A percentile compares a stretch with the other conserved stretches of the same genome.
Evolutionary conservation across 2,329 filamentous ascomycete species (phyloP).

Genomic region (Volutella citrinella): DNA sequence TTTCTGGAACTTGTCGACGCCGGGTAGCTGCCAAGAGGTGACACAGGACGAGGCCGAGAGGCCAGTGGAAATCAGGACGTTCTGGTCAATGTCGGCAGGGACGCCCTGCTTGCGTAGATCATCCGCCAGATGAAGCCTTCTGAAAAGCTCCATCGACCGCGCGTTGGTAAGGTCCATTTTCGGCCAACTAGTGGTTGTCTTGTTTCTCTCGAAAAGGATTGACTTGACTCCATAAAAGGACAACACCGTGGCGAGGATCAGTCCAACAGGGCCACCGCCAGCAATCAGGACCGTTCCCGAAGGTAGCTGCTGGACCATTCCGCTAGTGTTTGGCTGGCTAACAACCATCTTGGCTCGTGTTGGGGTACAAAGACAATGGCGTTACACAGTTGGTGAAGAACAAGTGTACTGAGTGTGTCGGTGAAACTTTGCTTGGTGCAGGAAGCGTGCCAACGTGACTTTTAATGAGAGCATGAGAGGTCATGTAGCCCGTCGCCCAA

Average conservation of each 20-base stretch:
- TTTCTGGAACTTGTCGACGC: background rate
- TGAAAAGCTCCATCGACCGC: background rate
- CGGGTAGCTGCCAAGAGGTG: slow-evolving; percentile 1
- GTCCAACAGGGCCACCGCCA: background rate
- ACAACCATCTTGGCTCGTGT: no score
- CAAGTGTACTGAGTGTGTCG: no score
- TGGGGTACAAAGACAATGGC: no score
- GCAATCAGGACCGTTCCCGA: background rate
- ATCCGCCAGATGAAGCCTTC: background rate
- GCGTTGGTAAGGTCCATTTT: background rate
- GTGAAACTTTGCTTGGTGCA: no score
- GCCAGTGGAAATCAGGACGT: no score
- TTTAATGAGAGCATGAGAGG: no score
- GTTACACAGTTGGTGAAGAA: no score
- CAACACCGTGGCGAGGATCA: background rate
- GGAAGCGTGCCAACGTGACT: no score
- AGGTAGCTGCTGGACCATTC: background rate
- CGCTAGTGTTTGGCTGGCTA: no score
- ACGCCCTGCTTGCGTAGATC: background rate
- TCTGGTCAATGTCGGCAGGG: background rate
- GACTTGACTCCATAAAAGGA: slow-evolving; percentile 1
- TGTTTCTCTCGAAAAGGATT: slow-evolving; percentile 1
- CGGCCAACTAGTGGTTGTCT: background rate
- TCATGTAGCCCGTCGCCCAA: no score
- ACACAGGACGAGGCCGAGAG: no score